These are phyloP conservation scores for Hirsutella thompsonii DNA, from an alignment of 2,329 filamentous ascomycete species.

Conservation along the genomic window DNA sequence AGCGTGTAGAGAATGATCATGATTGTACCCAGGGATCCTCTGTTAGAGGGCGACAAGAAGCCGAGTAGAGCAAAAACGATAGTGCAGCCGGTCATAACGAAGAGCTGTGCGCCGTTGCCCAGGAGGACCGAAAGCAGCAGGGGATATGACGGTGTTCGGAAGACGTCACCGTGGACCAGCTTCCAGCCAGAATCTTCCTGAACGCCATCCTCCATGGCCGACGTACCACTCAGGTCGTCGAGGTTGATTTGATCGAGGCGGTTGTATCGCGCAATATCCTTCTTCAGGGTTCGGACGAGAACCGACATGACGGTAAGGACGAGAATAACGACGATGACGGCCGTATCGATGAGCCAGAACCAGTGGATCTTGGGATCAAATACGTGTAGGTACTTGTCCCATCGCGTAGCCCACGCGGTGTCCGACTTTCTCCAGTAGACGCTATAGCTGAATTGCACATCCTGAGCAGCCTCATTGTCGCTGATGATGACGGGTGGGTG, in stretches of 20 bases:
- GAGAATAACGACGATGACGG: conserved; percentile 86
- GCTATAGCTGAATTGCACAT: conserved; percentile 81
- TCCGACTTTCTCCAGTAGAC: conserved; percentile 76
- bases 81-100: conserved; percentile 93
- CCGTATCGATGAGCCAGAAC: conserved; percentile 95
- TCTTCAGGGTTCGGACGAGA: conserved; percentile 72
- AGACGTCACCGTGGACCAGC: conserved; percentile 92
- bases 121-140: conserved; percentile 77
- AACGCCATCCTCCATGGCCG: conserved; percentile 75
- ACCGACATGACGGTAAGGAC: conserved; percentile 89
- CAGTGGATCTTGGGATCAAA: conserved; percentile 98
- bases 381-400: conserved; percentile 98
- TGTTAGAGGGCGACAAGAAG: conserved; percentile 90
- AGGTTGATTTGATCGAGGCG: conserved; percentile 81
- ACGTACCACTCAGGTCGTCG: conserved; percentile 74
- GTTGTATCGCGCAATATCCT: conserved; percentile 96
- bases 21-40: conserved; percentile 83
- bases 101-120: conserved; percentile 89
- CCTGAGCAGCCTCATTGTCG: conserved; percentile 36
- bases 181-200: conserved; percentile 99
- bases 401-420: conserved; percentile 90
- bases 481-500: conserved; percentile 49
- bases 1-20: conserved; percentile 89
- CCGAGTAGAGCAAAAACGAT: conserved; percentile 88
- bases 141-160: conserved; percentile 73